Percentiles rank a stretch among this genome's conserved stretches.
Evolutionary conservation across 805 yeast genomes (phyloP).

Genomic region (Candida wancherniae): DNA sequence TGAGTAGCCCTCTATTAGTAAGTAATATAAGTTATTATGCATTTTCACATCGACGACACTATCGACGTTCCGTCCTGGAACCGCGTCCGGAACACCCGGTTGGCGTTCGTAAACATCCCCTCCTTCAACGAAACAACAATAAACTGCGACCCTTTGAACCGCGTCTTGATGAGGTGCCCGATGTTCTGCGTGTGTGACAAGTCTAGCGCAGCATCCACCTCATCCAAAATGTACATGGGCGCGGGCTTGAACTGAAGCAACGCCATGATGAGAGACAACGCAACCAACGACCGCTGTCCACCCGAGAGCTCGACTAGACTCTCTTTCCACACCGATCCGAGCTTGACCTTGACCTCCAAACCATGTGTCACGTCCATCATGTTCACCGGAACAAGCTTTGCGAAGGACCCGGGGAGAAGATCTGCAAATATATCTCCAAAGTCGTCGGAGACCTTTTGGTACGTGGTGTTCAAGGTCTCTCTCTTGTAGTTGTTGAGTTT

Average conservation of each 20-base stretch:
- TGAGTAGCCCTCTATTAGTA: conserved; percentile 1
- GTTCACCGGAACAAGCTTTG: conserved; percentile 80
- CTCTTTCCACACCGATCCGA: conserved; percentile 94
- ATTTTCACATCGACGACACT: conserved; percentile 59
- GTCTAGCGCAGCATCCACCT: conserved; percentile 97
- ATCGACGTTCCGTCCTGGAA: conserved; percentile 97
- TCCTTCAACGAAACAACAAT: conserved; percentile 95
- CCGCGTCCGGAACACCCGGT: conserved; percentile 85
- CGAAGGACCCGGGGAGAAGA: conserved; percentile 82
- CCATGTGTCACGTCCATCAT: conserved; percentile 85
- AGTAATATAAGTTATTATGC: not conserved
- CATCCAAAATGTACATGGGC: conserved; percentile 96
- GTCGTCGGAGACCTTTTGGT: conserved; percentile 80
- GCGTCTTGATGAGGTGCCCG: conserved; percentile 91
- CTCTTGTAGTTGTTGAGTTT: conserved; percentile 82
- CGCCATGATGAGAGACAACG: conserved; percentile 87
- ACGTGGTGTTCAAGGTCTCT: conserved; percentile 76
- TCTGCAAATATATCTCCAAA: conserved; percentile 89
- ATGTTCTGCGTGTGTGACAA: conserved; percentile 95
- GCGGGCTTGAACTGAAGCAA: conserved; percentile 94
- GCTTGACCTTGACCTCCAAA: conserved; percentile 79
- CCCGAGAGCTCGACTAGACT: conserved; percentile 93
- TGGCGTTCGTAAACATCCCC: conserved; percentile 97
- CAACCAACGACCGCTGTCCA: conserved; percentile 93
- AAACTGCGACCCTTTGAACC: conserved; percentile 93